Conservation (phyloP, 305 asterid species). For the Solanum hybrid region DNA sequence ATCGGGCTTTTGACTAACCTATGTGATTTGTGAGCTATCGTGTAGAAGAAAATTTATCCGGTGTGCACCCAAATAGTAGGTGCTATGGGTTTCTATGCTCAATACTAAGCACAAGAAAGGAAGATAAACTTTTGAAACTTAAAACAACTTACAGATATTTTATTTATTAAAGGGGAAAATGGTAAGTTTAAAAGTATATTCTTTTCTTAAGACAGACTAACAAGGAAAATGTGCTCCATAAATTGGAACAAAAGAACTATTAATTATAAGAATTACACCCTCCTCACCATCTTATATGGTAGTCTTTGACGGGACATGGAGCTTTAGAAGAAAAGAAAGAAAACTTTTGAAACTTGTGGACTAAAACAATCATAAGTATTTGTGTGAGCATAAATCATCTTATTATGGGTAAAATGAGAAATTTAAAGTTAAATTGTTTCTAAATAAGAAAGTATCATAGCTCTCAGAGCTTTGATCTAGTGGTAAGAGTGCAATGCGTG, state of each 20-base stretch:
- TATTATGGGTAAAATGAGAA: background rate
- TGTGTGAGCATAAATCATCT: background rate
- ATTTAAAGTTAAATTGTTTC: background rate
- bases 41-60: background rate
- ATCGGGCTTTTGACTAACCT: background rate
- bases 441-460: background rate
- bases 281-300: background rate
- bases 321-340: background rate
- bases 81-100: background rate
- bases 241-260: background rate
- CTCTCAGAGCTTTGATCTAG: background rate
- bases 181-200: background rate
- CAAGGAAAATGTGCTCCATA: background rate
- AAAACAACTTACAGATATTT: background rate
- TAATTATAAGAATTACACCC: background rate
- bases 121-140: background rate
- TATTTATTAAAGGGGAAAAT: background rate
- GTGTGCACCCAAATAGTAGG: background rate
- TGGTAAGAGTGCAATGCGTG: too few relatives aligned
- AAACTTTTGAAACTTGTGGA: background rate
- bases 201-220: background rate
- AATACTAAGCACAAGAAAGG: background rate
- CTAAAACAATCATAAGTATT: background rate
- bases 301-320: background rate
- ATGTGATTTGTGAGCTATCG: background rate